These are phyloP conservation scores for Simmondsia chinensis DNA, from an alignment of 148 eudicot genomes.

Conservation along the genomic window DNA sequence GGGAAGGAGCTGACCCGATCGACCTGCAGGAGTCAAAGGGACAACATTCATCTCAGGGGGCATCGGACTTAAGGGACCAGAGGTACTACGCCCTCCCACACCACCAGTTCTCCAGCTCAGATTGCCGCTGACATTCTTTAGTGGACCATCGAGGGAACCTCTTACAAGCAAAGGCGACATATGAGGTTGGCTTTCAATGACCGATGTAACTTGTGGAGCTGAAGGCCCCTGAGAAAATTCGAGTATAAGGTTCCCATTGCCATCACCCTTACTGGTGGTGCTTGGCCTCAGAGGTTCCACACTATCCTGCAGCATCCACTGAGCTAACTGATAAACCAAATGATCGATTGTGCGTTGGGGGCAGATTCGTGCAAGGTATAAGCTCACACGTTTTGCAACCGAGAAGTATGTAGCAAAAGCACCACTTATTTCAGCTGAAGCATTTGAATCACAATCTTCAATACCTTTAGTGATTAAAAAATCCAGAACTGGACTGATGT, in stretches of 20 bases:
- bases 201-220: slow-evolving; percentile 53
- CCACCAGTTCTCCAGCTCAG: slow-evolving; percentile 90
- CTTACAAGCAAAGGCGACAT: slow-evolving; percentile 98
- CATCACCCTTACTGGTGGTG: slow-evolving; percentile 57
- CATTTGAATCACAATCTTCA: slow-evolving; percentile 98
- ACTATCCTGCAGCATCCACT: slow-evolving; percentile 90
- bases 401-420: slow-evolving; percentile 98
- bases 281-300: slow-evolving; percentile 65
- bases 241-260: slow-evolving; percentile 44
- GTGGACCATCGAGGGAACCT: slow-evolving; percentile 92
- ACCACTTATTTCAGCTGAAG: slow-evolving; percentile 98
- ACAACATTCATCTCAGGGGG: slow-evolving; percentile 82
- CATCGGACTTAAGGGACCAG: slow-evolving; percentile 93
- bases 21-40: slow-evolving; percentile 74
- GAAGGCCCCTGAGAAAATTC: slow-evolving; percentile 94
- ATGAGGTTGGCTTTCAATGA: slow-evolving; percentile 83
- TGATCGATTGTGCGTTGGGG: slow-evolving; percentile 97
- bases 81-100: slow-evolving; percentile 91
- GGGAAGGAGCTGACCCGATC: slow-evolving; percentile 96
- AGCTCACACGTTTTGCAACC: slow-evolving; percentile 93
- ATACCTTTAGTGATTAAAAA: slow-evolving; percentile 94
- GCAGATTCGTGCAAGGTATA: slow-evolving; percentile 93
- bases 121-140: slow-evolving; percentile 82
- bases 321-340: slow-evolving; percentile 87
- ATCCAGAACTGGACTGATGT: slow-evolving; percentile 95